These are phyloP conservation scores for Mortierella alpina DNA, from an alignment of 192 early-diverging fungal genomes.

Conservation along the genomic window DNA sequence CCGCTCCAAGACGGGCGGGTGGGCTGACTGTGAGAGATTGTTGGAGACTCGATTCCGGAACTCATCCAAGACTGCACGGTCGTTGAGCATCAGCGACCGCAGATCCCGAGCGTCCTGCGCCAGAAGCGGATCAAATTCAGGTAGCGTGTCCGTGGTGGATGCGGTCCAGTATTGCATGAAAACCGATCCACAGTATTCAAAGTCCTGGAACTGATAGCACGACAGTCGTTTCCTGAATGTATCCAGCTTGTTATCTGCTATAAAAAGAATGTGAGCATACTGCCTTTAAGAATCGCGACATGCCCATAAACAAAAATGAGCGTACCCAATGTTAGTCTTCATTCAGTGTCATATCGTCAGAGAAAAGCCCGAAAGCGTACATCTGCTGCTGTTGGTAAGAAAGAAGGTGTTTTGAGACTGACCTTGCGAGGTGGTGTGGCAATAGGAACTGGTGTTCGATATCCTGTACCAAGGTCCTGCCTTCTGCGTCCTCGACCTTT, in stretches of 20 bases:
- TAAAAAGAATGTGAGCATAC: constrained; percentile 57
- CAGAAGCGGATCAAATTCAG: constrained; percentile 52
- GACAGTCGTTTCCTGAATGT: constrained; percentile 57
- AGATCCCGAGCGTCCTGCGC: constrained; percentile 50
- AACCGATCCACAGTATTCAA: constrained; percentile 49
- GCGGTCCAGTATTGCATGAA: constrained; percentile 55
- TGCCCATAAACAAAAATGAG: neutral
- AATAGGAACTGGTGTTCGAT: constrained; percentile 51
- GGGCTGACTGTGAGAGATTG: constrained; percentile 27
- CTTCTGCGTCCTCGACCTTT: constrained; percentile 57
- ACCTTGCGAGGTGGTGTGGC: constrained; percentile 54
- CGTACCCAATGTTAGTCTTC: neutral
- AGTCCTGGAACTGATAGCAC: constrained; percentile 50
- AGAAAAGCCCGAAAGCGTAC: neutral
- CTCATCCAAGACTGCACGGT: constrained; percentile 37
- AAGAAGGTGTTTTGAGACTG: constrained; percentile 1
- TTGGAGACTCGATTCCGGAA: constrained; percentile 47
- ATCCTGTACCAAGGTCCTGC: constrained; percentile 45
- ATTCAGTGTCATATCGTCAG: neutral
- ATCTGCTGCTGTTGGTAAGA: neutral
- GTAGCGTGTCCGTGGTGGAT: constrained; percentile 30
- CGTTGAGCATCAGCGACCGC: constrained; percentile 36
- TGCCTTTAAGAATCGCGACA: constrained; percentile 23
- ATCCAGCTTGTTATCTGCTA: constrained; percentile 52
- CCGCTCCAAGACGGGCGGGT: constrained; percentile 44